Evolutionary conservation across 2,329 filamentous ascomycete genomes (phyloP), one percentile per base, ranked within the genome.

Genomic region (Myriosclerotinia scirpicola): DNA sequence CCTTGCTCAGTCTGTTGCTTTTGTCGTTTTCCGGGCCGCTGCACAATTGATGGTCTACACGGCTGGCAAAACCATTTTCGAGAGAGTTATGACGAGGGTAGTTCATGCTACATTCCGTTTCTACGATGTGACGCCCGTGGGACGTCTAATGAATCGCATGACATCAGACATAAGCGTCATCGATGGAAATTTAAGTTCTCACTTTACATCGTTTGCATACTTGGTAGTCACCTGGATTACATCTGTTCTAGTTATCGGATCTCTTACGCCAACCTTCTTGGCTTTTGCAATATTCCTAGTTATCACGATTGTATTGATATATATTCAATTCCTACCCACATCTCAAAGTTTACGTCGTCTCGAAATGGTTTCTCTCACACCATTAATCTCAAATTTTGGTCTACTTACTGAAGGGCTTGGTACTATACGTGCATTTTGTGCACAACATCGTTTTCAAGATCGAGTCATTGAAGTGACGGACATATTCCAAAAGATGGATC

Each of bases 401-500:
- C 91, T 93, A 34, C 84, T 97, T 53, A 83, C 96, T 2, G 90
- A 96, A 68, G 93, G 93, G 0, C 80, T 97, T 11, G 92, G 91
- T 0, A 97, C 93, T 0, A 92, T 97, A 30, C 87, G 92, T 54
- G 92, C 93, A 0, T 94, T 96, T 75, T 87, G 85, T 59, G 92
- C 90, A 0, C 89, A 96, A 72, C 80, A 84, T 5, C 87, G 90
- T 63, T 97, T 97, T 74, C 92, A 96, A 74, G 85, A 88, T 69
- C 85, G 88, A 61, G 91, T 96, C 63, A 89, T 97, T 44, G 81
- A 84, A 2, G 92, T 93, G 0, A 92, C 93, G 0, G 93, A 97
- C 74, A 87, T 88, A 22, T 97, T 97, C 75, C 93, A 97, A 76
- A 92, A 92, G 75, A 95, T 96, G 84, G 93, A 97, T 73, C 93